phyloP scores from a whole-genome alignment of 805 yeast genomes.

The Babjeviella inositovora region DNA sequence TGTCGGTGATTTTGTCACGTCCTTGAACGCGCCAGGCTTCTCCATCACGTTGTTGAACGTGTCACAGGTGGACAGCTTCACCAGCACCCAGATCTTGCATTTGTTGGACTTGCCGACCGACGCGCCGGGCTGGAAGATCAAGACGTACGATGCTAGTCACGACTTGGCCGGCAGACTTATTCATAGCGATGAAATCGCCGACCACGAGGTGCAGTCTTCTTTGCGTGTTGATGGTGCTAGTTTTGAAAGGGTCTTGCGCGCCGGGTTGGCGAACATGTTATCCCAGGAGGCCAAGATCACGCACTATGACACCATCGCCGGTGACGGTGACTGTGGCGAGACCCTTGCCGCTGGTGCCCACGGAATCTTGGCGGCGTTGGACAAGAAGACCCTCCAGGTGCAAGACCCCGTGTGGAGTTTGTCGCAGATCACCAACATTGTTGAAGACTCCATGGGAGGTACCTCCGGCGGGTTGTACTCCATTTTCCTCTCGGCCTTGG shows the following conservation, averaged over 20 bases:
- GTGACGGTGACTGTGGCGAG: slow-evolving; percentile 97
- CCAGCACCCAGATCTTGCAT: slow-evolving; percentile 24
- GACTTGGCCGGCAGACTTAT: slow-evolving; percentile 10
- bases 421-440: slow-evolving; percentile 63
- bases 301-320: slow-evolving; percentile 73
- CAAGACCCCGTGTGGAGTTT: slow-evolving; percentile 40
- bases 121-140: slow-evolving; percentile 70
- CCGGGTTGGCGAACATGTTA: slow-evolving; percentile 15
- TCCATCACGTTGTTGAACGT: slow-evolving; percentile 70
- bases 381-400: slow-evolving; percentile 15
- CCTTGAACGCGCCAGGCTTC: slow-evolving; percentile 86
- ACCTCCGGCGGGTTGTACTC: slow-evolving; percentile 92
- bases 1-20: slow-evolving; percentile 74
- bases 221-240: slow-evolving; percentile 17
- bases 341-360: slow-evolving; percentile 74
- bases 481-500: slow-evolving; percentile 67
- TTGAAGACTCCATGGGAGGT: slow-evolving; percentile 93
- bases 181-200: slow-evolving; percentile 16
- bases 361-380: slow-evolving; percentile 43
- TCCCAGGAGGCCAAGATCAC: slow-evolving; percentile 66
- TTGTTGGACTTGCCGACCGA: slow-evolving; percentile 57
- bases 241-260: slow-evolving; percentile 33
- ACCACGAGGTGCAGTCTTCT: slow-evolving; percentile 10
- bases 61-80: slow-evolving; percentile 24
- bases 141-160: slow-evolving; percentile 9